These are phyloP conservation scores for Coemansia sp. DNA, from an alignment of 192 early-diverging fungal species.

Conservation along the genomic window DNA sequence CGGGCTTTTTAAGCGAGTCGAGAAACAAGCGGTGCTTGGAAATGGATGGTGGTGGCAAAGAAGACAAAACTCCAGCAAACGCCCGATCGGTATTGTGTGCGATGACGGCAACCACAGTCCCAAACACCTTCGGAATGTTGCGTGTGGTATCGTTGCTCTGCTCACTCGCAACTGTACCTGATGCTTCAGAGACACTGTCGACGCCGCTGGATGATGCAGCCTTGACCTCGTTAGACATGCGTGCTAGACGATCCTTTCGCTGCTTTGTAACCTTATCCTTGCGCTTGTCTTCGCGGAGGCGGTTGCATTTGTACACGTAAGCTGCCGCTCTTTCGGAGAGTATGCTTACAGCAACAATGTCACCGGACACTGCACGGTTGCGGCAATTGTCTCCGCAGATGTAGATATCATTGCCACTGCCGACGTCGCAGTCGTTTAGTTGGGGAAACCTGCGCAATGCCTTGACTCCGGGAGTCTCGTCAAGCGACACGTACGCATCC, in stretches of 20 bases:
- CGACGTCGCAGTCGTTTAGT: constrained; percentile 27
- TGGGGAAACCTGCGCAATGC: constrained; percentile 21
- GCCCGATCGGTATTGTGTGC: constrained; percentile 20
- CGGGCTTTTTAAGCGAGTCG: neutral
- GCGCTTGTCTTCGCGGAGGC: constrained; percentile 61
- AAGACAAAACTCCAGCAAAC: constrained; percentile 28
- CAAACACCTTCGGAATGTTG: constrained; percentile 19
- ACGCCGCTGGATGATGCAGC: constrained; percentile 5
- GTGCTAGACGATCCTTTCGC: constrained; percentile 69
- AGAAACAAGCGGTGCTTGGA: constrained; percentile 12
- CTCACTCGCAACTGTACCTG: neutral
- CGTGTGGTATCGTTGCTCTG: neutral
- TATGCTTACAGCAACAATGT: constrained; percentile 82
- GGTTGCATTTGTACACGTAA: constrained; percentile 21
- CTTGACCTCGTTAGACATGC: constrained; percentile 56
- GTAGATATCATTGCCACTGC: constrained; percentile 61
- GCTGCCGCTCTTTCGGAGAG: constrained; percentile 52
- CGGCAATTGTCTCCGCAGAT: constrained; percentile 74
- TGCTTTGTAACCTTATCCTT: constrained; percentile 56
- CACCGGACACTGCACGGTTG: constrained; percentile 89
- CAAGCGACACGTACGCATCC: constrained; percentile 85
- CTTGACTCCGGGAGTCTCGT: constrained; percentile 50
- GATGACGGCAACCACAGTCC: constrained; percentile 33
- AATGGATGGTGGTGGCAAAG: constrained; percentile 3
- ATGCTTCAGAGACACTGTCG: neutral